A percentile compares a stretch with the other conserved stretches of the same genome.
These are phyloP conservation scores for Globisporangium abappressorium DNA, from an alignment of 352 stramenopile genomes.

Conservation along the genomic window DNA sequence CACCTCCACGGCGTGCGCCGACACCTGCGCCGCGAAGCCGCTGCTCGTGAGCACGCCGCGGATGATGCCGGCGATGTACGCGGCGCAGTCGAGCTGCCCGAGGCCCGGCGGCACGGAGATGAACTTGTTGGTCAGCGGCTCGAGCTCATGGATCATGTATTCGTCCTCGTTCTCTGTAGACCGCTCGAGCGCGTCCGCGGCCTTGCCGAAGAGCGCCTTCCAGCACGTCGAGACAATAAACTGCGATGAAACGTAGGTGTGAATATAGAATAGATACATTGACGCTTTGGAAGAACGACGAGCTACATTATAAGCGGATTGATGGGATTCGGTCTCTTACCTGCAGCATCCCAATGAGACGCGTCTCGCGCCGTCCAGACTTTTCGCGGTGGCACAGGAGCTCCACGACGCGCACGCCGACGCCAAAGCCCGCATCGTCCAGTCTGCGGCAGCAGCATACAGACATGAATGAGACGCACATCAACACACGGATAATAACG, in stretches of 20 bases:
- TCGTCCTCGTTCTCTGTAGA: constrained; percentile 98
- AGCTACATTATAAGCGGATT: neutral
- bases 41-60: constrained; percentile 84
- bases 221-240: constrained; percentile 94
- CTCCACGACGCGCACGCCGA: constrained; percentile 95
- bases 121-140: constrained; percentile 95
- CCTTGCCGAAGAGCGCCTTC: constrained; percentile 96
- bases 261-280: too few relatives aligned
- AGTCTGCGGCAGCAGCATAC: constrained; percentile 44
- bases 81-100: constrained; percentile 94
- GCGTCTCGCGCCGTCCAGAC: constrained; percentile 71
- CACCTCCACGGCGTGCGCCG: constrained; percentile 71
- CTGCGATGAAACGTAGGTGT: constrained; percentile 20
- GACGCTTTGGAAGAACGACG: neutral
- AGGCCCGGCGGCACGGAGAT: constrained; percentile 95
- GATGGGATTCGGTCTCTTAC: neutral
- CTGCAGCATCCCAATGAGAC: constrained; percentile 81
- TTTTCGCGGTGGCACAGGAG: constrained; percentile 88
- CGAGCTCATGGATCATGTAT: constrained; percentile 97
- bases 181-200: constrained; percentile 94
- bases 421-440: constrained; percentile 93
- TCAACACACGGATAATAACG: neutral
- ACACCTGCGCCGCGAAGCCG: constrained; percentile 79
- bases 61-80: constrained; percentile 95
- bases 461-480: neutral